These are phyloP conservation scores for Kodamaea sp. DNA, from an alignment of 1,139 yeast species.

Conservation along the genomic window DNA sequence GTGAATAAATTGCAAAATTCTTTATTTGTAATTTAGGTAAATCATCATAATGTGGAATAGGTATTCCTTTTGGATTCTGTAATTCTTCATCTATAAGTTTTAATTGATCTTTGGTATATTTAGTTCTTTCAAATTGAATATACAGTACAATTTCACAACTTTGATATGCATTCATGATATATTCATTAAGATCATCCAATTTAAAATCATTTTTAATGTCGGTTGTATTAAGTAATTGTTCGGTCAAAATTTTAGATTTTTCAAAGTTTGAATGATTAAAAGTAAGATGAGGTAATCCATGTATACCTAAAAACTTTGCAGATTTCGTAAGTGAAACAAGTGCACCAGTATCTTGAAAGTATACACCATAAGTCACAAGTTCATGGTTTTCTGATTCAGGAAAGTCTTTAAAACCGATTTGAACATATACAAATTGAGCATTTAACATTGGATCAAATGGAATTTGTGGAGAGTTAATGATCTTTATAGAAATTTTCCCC, in stretches of 20 bases:
- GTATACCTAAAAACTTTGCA: constrained; percentile 68
- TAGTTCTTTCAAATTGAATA: constrained; percentile 64
- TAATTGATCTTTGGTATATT: constrained; percentile 49
- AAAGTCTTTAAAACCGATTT: constrained; percentile 32
- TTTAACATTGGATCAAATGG: constrained; percentile 22
- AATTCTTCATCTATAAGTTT: constrained; percentile 68
- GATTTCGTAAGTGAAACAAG: constrained; percentile 61
- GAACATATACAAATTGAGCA: constrained; percentile 29
- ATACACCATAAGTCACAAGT: constrained; percentile 59
- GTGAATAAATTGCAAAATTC: constrained; percentile 68
- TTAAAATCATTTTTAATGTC: constrained; percentile 31
- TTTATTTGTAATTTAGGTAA: constrained; percentile 56
- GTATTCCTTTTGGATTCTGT: constrained; percentile 68
- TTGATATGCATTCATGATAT: constrained; percentile 33
- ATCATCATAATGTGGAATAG: constrained; percentile 39
- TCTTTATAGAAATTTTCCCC: constrained; percentile 27
- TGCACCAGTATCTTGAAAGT: constrained; percentile 69
- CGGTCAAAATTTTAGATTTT: constrained; percentile 34
- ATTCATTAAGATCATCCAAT: constrained; percentile 38
- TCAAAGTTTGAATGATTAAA: constrained; percentile 34
- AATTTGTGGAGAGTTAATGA: constrained; percentile 10
- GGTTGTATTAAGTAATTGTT: constrained; percentile 41
- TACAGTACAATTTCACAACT: constrained; percentile 72
- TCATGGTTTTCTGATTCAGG: constrained; percentile 43
- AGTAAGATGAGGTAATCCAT: constrained; percentile 57